Evolutionary conservation across 306 rosid genomes (phyloP).

Genomic region (Fagus sylvatica): DNA sequence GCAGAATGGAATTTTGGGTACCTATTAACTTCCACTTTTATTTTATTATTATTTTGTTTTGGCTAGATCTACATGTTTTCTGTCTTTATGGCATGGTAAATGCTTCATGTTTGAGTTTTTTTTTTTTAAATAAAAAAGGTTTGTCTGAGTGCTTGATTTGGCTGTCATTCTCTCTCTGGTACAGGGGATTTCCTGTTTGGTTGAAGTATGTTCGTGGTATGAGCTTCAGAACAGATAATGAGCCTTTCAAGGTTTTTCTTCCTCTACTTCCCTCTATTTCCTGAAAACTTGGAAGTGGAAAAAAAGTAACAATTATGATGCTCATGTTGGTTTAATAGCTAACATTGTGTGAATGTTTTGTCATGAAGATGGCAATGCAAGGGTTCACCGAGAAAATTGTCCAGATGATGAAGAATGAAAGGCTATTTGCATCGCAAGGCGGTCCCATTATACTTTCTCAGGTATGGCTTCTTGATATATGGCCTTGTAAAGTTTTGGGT

Average conservation of each 20-base stretch:
- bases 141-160: slow-evolving; percentile 15
- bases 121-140: not conserved
- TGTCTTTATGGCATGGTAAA: not conserved
- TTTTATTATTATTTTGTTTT: not conserved
- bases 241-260: slow-evolving; percentile 78
- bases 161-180: slow-evolving; percentile 26
- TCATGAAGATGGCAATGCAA: slow-evolving; percentile 77
- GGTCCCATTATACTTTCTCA: slow-evolving; percentile 97
- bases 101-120: slow-evolving; percentile 6
- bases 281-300: not conserved
- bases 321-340: slow-evolving; percentile 7
- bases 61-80: not conserved
- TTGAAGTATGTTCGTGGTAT: slow-evolving; percentile 91
- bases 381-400: slow-evolving; percentile 89
- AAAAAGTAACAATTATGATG: not conserved
- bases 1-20: slow-evolving; percentile 99
- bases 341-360: slow-evolving; percentile 4
- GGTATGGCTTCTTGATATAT: slow-evolving; percentile 40
- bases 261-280: slow-evolving; percentile 5
- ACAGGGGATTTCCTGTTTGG: slow-evolving; percentile 98
- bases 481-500: not conserved
- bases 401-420: slow-evolving; percentile 84
- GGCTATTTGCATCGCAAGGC: slow-evolving; percentile 84
- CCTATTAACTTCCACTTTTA: slow-evolving; percentile 2
- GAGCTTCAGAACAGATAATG: slow-evolving; percentile 93